Conservation (phyloP, 2,329 filamentous ascomycete genomes). For the Dactylellina drechsleri region DNA sequence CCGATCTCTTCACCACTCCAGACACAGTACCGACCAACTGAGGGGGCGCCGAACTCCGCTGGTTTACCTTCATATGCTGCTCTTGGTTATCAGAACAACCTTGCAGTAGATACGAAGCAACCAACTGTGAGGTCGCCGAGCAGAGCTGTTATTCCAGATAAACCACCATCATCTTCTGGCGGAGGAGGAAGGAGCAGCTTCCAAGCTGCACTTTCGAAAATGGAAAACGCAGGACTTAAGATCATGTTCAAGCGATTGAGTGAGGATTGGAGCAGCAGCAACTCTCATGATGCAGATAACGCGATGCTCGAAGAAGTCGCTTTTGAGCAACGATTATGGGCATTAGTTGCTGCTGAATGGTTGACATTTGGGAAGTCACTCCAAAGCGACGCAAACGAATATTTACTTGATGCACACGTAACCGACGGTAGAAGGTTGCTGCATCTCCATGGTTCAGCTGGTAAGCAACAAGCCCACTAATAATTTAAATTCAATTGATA, state of each 20-base stretch:
- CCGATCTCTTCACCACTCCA: slow-evolving; percentile 28
- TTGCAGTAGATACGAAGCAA: slow-evolving; percentile 26
- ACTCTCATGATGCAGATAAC: slow-evolving; percentile 35
- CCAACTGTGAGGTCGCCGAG: slow-evolving; percentile 40
- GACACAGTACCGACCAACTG: slow-evolving; percentile 16
- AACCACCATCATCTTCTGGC: slow-evolving; percentile 14
- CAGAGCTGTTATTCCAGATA: slow-evolving; percentile 19
- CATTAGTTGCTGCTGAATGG: slow-evolving; percentile 53
- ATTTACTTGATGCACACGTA: slow-evolving; percentile 40
- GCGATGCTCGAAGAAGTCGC: slow-evolving; percentile 48
- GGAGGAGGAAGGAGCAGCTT: slow-evolving; percentile 31
- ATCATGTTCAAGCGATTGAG: slow-evolving; percentile 56
- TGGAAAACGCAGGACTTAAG: slow-evolving; percentile 54
- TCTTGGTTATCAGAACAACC: slow-evolving; percentile 20
- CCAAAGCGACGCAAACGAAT: slow-evolving; percentile 54
- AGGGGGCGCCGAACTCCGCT: slow-evolving; percentile 26
- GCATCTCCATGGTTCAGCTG: slow-evolving; percentile 52
- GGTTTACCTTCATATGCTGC: slow-evolving; percentile 46
- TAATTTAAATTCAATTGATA: not conserved
- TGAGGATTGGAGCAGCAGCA: slow-evolving; percentile 53
- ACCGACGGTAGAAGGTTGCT: slow-evolving; percentile 46
- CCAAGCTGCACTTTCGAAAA: slow-evolving; percentile 46
- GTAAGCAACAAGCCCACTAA: slow-evolving; percentile 11
- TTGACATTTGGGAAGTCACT: slow-evolving; percentile 54
- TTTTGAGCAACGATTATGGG: slow-evolving; percentile 55